phyloP scores from a whole-genome alignment of 2,329 filamentous ascomycete genomes.

The Ascochyta lentis region DNA sequence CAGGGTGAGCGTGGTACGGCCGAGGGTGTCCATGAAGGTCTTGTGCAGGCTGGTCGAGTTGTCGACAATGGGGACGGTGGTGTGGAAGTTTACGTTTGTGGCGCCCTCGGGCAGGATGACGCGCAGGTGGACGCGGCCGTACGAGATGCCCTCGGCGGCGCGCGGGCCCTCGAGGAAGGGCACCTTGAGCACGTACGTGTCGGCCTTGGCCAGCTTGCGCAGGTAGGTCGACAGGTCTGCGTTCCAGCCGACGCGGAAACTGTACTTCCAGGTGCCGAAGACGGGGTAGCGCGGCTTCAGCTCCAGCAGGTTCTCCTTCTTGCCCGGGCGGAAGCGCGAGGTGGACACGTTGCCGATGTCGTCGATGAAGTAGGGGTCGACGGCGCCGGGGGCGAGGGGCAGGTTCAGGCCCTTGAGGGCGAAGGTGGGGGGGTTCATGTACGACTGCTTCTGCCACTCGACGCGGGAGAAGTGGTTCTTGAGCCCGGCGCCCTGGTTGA shows the following conservation, averaged over 20 bases:
- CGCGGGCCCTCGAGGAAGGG: conserved; percentile 94
- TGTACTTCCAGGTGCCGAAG: conserved; percentile 98
- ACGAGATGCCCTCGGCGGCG: conserved; percentile 83
- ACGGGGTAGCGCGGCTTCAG: conserved; percentile 94
- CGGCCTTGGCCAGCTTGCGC: conserved; percentile 65
- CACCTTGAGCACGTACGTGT: conserved; percentile 84
- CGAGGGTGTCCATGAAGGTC: conserved; percentile 93
- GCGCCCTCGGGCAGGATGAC: conserved; percentile 92
- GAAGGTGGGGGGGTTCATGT: conserved; percentile 76
- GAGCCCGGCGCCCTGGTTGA: conserved; percentile 80
- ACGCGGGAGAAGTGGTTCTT: conserved; percentile 60
- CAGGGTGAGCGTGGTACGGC: conserved; percentile 81
- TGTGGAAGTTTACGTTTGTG: conserved; percentile 79
- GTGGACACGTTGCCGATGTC: conserved; percentile 97
- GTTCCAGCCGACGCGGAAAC: conserved; percentile 96
- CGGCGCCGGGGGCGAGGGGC: conserved; percentile 78
- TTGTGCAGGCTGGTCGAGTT: conserved; percentile 71
- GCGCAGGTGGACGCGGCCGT: conserved; percentile 78
- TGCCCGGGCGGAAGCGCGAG: conserved; percentile 80
- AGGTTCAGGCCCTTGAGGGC: conserved; percentile 84
- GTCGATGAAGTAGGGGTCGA: conserved; percentile 92
- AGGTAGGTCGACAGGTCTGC: conserved; percentile 79
- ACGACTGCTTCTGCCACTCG: conserved; percentile 58
- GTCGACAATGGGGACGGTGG: conserved; percentile 73
- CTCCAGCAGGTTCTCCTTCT: conserved; percentile 82